These are phyloP conservation scores for Fennellomyces sp. DNA, from an alignment of 371 early-diverging fungal genomes.

Conservation along the genomic window DNA sequence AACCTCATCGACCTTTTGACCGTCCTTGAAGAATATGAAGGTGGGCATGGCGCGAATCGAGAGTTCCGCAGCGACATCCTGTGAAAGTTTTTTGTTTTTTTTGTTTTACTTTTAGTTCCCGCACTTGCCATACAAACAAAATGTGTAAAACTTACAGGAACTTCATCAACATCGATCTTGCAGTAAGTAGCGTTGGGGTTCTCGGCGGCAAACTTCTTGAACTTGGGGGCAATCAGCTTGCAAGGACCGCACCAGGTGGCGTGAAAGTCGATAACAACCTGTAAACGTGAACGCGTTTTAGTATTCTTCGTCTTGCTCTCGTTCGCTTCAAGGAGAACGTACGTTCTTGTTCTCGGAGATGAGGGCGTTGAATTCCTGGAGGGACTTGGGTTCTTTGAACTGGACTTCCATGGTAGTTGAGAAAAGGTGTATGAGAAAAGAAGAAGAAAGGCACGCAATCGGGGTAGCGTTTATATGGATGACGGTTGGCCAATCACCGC, in stretches of 20 bases:
- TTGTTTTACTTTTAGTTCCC: too few relatives aligned
- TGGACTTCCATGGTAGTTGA: too few relatives aligned
- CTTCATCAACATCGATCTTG: slow-evolving; percentile 86
- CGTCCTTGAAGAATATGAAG: slow-evolving; percentile 78
- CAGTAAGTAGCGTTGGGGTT: slow-evolving; percentile 67
- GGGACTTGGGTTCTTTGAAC: slow-evolving; percentile 25
- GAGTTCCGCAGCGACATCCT: slow-evolving; percentile 72
- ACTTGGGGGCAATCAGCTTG: slow-evolving; percentile 83
- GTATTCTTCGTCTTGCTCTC: too few relatives aligned
- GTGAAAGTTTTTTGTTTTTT: too few relatives aligned
- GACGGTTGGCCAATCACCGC: too few relatives aligned
- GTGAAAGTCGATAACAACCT: slow-evolving; percentile 68
- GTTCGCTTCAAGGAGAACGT: too few relatives aligned
- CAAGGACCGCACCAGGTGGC: slow-evolving; percentile 88
- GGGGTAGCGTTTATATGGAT: too few relatives aligned
- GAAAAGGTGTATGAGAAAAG: too few relatives aligned
- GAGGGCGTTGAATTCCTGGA: slow-evolving; percentile 31
- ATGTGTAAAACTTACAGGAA: slow-evolving; percentile 46
- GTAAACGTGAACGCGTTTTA: too few relatives aligned
- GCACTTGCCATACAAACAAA: too few relatives aligned
- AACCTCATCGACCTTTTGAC: slow-evolving; percentile 70
- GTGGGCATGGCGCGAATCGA: slow-evolving; percentile 92
- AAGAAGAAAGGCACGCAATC: too few relatives aligned
- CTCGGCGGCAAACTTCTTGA: slow-evolving; percentile 57
- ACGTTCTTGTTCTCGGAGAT: slow-evolving; percentile 27